Evolutionary conservation across 495 filamentous ascomycete species (phyloP).

Genomic region (Annulohypoxylon nitens): DNA sequence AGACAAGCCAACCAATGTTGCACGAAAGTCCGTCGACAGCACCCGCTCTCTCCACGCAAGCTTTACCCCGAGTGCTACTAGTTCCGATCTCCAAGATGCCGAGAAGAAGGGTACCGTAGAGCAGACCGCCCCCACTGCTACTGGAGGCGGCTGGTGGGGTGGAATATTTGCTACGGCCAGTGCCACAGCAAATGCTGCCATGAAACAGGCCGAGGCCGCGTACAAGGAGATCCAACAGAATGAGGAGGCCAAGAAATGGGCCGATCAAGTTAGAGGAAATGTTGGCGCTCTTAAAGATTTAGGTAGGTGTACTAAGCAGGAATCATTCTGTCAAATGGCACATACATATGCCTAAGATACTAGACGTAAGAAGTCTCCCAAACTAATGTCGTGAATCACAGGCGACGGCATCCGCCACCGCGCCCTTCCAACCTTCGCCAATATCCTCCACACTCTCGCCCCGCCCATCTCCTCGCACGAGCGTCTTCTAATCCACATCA

Average conservation of each 20-base stretch:
- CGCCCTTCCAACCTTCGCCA: constrained; percentile 94
- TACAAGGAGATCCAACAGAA: constrained; percentile 97
- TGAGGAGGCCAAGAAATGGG: constrained; percentile 96
- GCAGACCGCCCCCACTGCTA: constrained; percentile 55
- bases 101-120: constrained; percentile 62
- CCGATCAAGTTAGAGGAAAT: constrained; percentile 92
- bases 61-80: constrained; percentile 65
- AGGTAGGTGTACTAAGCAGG: constrained; percentile 66
- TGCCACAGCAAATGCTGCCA: constrained; percentile 79
- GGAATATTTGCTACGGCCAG: constrained; percentile 75
- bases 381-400: constrained; percentile 54
- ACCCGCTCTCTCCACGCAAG: constrained; percentile 73
- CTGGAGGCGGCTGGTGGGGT: constrained; percentile 91
- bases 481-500: constrained; percentile 96
- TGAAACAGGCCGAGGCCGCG: constrained; percentile 93
- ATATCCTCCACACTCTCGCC: constrained; percentile 92
- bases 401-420: constrained; percentile 90
- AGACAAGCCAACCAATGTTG: constrained; percentile 53
- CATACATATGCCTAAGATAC: background rate
- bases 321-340: background rate
- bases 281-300: constrained; percentile 83
- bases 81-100: constrained; percentile 64
- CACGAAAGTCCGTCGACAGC: constrained; percentile 82
- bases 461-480: constrained; percentile 98
- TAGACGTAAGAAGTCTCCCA: background rate